Percentiles rank a stretch among this genome's conserved stretches.
Evolutionary conservation across 345 rosid species (phyloP).

Genomic region (Arabidopsis suecica): DNA sequence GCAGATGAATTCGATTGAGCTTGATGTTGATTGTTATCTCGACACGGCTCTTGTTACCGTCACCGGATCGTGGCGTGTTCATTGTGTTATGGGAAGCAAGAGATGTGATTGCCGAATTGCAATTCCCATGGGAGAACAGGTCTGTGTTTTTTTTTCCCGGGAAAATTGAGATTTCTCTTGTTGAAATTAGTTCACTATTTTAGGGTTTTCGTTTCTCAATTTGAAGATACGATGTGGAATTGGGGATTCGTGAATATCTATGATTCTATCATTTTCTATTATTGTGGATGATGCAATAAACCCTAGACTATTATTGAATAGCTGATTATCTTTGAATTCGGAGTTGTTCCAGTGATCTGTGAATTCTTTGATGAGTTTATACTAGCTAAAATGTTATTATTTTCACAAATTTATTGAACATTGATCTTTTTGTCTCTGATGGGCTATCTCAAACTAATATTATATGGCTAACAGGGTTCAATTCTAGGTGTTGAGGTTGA

Average conservation of each 20-base stretch:
- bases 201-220: slow-evolving; percentile 1
- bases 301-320: too few relatives aligned
- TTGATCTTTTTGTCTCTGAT: not conserved
- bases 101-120: slow-evolving; percentile 85
- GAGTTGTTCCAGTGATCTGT: too few relatives aligned
- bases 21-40: slow-evolving; percentile 65
- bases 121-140: slow-evolving; percentile 93
- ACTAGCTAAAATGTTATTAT: not conserved
- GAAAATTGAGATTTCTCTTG: not conserved
- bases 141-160: slow-evolving; percentile 22
- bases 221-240: not conserved
- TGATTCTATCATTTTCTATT: slow-evolving; percentile 1
- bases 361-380: too few relatives aligned
- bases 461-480: slow-evolving; percentile 94
- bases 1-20: slow-evolving; percentile 75
- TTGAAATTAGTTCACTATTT: not conserved
- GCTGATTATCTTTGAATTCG: too few relatives aligned
- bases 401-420: not conserved
- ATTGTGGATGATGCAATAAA: not conserved
- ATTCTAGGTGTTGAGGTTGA: slow-evolving; percentile 95
- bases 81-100: slow-evolving; percentile 91
- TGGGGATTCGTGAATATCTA: not conserved
- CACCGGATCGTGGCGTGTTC: slow-evolving; percentile 82
- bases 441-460: slow-evolving; percentile 46
- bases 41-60: slow-evolving; percentile 67